A percentile compares a stretch with the other conserved stretches of the same genome.
Evolutionary conservation across 768 basidiomycete species (phyloP).

Genomic region (Auriscalpium vulgare): DNA sequence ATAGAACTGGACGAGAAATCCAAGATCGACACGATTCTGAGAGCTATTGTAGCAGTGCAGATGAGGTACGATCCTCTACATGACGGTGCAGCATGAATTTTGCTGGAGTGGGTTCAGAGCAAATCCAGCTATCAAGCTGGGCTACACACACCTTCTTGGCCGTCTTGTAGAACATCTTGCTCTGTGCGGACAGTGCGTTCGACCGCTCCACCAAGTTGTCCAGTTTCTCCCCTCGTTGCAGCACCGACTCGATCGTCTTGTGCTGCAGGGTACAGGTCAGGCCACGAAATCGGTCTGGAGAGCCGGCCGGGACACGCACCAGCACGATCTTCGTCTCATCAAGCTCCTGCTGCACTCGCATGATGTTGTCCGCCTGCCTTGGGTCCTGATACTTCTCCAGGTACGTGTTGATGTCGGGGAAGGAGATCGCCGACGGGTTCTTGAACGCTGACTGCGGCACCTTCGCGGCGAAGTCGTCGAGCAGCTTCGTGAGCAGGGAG

Average conservation of each 20-base stretch:
- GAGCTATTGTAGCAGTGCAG: too few species aligned
- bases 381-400: constrained; percentile 95
- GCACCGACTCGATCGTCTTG: constrained; percentile 97
- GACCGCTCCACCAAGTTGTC: constrained; percentile 94
- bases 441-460: constrained; percentile 64
- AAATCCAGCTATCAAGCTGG: too few species aligned
- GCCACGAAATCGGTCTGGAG: not conserved
- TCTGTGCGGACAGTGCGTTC: constrained; percentile 77
- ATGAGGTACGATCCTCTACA: too few species aligned
- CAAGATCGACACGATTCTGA: too few species aligned
- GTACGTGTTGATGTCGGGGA: constrained; percentile 69
- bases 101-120: too few species aligned
- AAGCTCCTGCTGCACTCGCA: constrained; percentile 95
- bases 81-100: too few species aligned
- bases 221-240: constrained; percentile 93
- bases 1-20: too few species aligned
- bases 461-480: constrained; percentile 86
- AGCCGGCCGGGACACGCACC: constrained; percentile 43
- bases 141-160: constrained; percentile 80
- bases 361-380: constrained; percentile 92
- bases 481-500: constrained; percentile 84
- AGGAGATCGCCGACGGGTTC: constrained; percentile 62
- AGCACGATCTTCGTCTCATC: constrained; percentile 99
- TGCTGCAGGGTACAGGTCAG: constrained; percentile 46
- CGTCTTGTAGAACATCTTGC: constrained; percentile 99